Percentiles rank a stretch among this genome's conserved stretches.
phyloP scores from a whole-genome alignment of 306 rosid species.

The Chamaecrista fasciculata region DNA sequence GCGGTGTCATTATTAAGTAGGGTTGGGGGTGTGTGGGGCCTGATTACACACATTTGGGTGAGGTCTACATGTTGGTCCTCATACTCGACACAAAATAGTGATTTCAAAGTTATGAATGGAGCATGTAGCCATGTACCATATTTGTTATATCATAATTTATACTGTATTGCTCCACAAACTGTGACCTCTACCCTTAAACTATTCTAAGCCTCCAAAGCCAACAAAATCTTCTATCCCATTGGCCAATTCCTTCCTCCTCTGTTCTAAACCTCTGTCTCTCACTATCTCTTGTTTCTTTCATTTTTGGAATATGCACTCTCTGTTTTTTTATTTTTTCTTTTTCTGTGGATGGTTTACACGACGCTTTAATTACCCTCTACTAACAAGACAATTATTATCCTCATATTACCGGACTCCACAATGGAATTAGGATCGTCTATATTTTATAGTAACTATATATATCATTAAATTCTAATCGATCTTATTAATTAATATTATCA shows the following conservation, averaged over 20 bases:
- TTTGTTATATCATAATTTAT: conserved; percentile 38
- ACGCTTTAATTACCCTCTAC: conserved; percentile 39
- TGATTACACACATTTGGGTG: conserved; percentile 41
- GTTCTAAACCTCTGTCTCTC: conserved; percentile 44
- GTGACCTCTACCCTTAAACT: conserved; percentile 48
- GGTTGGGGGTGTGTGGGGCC: conserved; percentile 42
- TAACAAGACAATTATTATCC: conserved; percentile 30
- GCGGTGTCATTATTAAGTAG: conserved; percentile 55
- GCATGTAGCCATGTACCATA: conserved; percentile 20
- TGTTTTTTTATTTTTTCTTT: conserved; percentile 16
- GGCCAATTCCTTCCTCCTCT: conserved; percentile 7
- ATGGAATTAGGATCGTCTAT: conserved; percentile 20
- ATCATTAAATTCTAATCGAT: conserved; percentile 17
- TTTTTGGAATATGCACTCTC: conserved; percentile 37
- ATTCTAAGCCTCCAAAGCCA: conserved; percentile 26
- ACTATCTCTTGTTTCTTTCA: conserved; percentile 50
- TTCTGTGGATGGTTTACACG: conserved; percentile 24
- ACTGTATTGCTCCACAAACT: conserved; percentile 61
- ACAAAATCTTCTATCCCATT: conserved; percentile 15
- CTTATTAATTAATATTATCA: conserved; percentile 6
- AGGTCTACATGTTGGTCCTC: conserved; percentile 69
- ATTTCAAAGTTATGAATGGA: conserved; percentile 39
- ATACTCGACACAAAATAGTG: conserved; percentile 50
- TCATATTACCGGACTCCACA: conserved; percentile 30
- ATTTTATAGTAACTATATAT: too few species aligned